These are phyloP conservation scores for Aspergillus steynii DNA, from an alignment of 495 filamentous ascomycete species.

Conservation along the genomic window DNA sequence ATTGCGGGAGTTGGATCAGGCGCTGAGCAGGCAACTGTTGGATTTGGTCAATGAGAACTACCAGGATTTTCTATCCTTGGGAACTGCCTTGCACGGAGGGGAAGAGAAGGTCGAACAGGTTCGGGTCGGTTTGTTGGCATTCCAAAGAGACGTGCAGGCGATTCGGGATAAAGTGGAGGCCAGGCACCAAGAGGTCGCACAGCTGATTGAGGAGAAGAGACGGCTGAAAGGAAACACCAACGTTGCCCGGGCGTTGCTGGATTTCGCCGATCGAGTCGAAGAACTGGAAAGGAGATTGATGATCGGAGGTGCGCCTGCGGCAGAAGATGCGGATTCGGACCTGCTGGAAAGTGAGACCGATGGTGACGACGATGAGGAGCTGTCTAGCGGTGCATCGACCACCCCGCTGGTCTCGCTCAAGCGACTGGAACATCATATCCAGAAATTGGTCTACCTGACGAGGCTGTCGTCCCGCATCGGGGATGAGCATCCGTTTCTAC, in stretches of 20 bases:
- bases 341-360: conserved; percentile 50
- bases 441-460: conserved; percentile 57
- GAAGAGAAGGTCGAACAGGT: conserved; percentile 92
- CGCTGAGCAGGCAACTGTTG: conserved; percentile 78
- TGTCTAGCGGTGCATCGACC: conserved; percentile 41
- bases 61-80: conserved; percentile 81
- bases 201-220: conserved; percentile 55
- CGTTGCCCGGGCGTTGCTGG: conserved; percentile 66
- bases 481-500: conserved; percentile 64
- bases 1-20: conserved; percentile 70
- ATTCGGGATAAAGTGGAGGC: conserved; percentile 56
- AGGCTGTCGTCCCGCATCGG: conserved; percentile 53
- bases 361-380: conserved; percentile 52
- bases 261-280: conserved; percentile 67
- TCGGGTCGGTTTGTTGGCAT: conserved; percentile 80
- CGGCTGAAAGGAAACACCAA: conserved; percentile 51
- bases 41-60: conserved; percentile 95
- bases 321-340: conserved; percentile 41
- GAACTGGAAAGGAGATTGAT: conserved; percentile 75
- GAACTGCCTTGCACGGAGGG: conserved; percentile 78
- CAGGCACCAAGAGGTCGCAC: conserved; percentile 53
- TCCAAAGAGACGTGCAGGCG: conserved; percentile 71
- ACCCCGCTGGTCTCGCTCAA: conserved; percentile 44
- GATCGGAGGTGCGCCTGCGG: conserved; percentile 28
- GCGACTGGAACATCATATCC: conserved; percentile 56